A percentile compares a stretch with the other conserved stretches of the same genome.
Evolutionary conservation across 805 yeast species (phyloP).

Genomic region (Starmerella cellae): DNA sequence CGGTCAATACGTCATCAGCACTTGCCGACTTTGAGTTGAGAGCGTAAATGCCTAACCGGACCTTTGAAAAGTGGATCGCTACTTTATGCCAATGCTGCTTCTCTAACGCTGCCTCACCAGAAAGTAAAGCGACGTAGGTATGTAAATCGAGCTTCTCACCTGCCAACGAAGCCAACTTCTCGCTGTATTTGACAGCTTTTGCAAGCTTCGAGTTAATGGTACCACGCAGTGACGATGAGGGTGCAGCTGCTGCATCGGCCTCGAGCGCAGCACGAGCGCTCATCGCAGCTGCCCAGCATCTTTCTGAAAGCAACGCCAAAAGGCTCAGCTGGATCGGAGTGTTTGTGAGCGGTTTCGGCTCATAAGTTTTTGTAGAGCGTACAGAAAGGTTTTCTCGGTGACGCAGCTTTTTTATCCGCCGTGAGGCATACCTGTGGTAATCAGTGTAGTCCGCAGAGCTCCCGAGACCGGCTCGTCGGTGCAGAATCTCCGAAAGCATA

Average conservation of each 20-base stretch:
- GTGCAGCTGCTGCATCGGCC: conserved; percentile 33
- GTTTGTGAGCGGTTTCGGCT: conserved; percentile 34
- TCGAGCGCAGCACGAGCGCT: conserved; percentile 47
- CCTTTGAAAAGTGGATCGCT: conserved; percentile 40
- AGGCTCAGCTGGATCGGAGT: conserved; percentile 39
- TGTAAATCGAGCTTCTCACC: conserved; percentile 19
- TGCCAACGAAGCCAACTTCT: conserved; percentile 28
- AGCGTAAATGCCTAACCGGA: conserved; percentile 48
- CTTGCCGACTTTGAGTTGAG: conserved; percentile 27
- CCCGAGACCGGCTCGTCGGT: conserved; percentile 31
- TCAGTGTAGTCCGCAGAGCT: conserved; percentile 55
- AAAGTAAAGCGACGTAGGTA: conserved; percentile 33
- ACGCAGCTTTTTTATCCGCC: conserved; percentile 50
- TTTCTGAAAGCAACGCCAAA: conserved; percentile 50
- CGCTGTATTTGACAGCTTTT: conserved; percentile 39
- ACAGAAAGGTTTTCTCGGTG: conserved; percentile 49
- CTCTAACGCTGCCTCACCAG: conserved; percentile 40
- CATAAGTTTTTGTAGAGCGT: conserved; percentile 42
- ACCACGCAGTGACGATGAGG: conserved; percentile 30
- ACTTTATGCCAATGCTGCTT: conserved; percentile 46
- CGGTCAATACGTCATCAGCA: conserved; percentile 29
- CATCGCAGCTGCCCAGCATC: conserved; percentile 57
- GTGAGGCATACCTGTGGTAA: conserved; percentile 51
- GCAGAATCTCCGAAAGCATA: conserved; percentile 16
- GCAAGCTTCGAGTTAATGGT: conserved; percentile 54